These are phyloP conservation scores for Teratosphaeria destructans DNA, from an alignment of 2,329 filamentous ascomycete genomes.

Conservation along the genomic window DNA sequence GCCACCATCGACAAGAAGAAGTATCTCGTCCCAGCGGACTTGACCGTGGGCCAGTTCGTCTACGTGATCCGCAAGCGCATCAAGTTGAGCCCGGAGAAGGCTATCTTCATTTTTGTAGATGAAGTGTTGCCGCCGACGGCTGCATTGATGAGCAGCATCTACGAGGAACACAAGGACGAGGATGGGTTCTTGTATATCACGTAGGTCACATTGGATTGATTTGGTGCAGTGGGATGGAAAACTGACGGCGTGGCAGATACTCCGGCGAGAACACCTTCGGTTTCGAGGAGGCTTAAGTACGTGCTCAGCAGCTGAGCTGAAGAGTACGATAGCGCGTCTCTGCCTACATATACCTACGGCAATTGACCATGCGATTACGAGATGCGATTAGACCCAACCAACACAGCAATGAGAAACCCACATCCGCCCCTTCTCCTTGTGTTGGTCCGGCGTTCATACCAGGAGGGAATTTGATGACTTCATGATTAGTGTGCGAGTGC, in stretches of 20 bases:
- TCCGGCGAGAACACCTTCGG: slow-evolving; percentile 99
- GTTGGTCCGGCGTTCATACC: not conserved
- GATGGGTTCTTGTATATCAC: slow-evolving; percentile 96
- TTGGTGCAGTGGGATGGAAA: not conserved
- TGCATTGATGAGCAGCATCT: slow-evolving; percentile 98
- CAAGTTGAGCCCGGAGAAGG: slow-evolving; percentile 98
- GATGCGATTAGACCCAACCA: not conserved
- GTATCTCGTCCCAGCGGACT: slow-evolving; percentile 92
- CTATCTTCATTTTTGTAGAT: slow-evolving; percentile 99
- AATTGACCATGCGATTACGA: slow-evolving; percentile 1
- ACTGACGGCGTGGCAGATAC: slow-evolving; percentile 47
- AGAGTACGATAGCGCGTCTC: not conserved
- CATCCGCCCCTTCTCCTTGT: not conserved
- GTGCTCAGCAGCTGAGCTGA: not conserved
- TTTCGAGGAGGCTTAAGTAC: slow-evolving; percentile 21
- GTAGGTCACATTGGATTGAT: slow-evolving; percentile 39
- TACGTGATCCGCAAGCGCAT: slow-evolving; percentile 99
- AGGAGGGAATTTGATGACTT: not conserved
- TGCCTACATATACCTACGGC: not conserved
- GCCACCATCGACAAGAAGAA: slow-evolving; percentile 99
- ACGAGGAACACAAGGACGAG: slow-evolving; percentile 92
- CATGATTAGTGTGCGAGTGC: not conserved
- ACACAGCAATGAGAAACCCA: not conserved
- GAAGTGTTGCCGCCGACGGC: slow-evolving; percentile 94
- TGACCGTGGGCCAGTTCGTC: slow-evolving; percentile 98